Evolutionary conservation across 768 basidiomycete species (phyloP), one percentile per base, ranked within the genome.

Genomic region (Boletus eberwhitei): DNA sequence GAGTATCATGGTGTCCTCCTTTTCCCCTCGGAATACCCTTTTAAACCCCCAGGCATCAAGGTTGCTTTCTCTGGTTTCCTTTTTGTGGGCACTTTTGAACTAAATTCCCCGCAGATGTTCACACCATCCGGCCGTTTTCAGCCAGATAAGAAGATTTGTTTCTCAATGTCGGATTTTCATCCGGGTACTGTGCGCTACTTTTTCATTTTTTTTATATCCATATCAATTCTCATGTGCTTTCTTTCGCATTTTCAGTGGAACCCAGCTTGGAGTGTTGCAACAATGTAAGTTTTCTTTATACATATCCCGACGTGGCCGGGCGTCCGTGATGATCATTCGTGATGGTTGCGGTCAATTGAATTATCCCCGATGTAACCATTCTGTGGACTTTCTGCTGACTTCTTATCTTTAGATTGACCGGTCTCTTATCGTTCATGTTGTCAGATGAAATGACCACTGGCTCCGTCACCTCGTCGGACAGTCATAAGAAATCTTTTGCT

Each of bases 361-460:
- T 48, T 34, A 47, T 67, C 6, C 8, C 63, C 65, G 60, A 26
- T 35, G 2, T 39, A 7, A 16, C 32, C 8, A 14, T 52, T 54
- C 29, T 12, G 17, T 34, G 31, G 38, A 48, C 31, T 26, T 38
- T 44, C 14, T 48, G 32, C 55, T 62, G 39, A 69, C 59, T 39
- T 21, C 2, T 22, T 51, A 45, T 57, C 31, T 44, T 55, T 62
- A 96, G 93, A 72, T 79, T 96, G 62, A 98, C 94, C 7, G 97
- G 97, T 19, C 78, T 98, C 19, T 74, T 96, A 45, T 93, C 90
- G 5, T 97, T 97, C 75, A 96, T 96, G 94, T 78, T 95, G 46
- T 86, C 90, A 1, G 92, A 97, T 61, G 94, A 97, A 72, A 93
- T 98, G 82, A 98, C 97, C 0, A 97, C 96, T 0, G 96, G 96